Conservation (phyloP, 2,329 filamentous ascomycete species). For the Exophiala dermatitidis region DNA sequence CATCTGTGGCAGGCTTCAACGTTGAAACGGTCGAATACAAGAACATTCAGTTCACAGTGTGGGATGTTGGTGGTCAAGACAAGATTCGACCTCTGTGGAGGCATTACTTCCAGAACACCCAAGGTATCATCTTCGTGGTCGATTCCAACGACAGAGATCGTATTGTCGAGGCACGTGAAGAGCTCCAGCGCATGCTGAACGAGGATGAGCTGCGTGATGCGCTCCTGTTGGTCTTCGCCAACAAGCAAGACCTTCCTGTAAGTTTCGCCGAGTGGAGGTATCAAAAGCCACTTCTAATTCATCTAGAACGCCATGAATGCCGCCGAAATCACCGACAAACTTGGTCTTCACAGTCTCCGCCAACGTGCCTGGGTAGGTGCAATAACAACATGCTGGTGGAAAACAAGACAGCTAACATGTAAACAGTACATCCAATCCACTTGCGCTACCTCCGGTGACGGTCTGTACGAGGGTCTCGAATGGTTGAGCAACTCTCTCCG, state of each 20-base stretch:
- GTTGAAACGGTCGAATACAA: slow-evolving; percentile 99
- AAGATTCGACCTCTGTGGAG: slow-evolving; percentile 99
- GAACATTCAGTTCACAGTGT: slow-evolving; percentile 99
- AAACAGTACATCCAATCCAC: slow-evolving; percentile 95
- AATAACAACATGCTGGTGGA: neutral
- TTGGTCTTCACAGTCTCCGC: slow-evolving; percentile 97
- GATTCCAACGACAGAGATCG: slow-evolving; percentile 98
- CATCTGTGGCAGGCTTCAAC: slow-evolving; percentile 71
- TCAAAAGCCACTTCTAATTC: slow-evolving; percentile 1
- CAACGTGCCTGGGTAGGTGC: slow-evolving; percentile 91
- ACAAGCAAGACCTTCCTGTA: slow-evolving; percentile 99
- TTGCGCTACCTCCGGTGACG: slow-evolving; percentile 96
- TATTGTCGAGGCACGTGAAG: slow-evolving; percentile 92
- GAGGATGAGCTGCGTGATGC: slow-evolving; percentile 98
- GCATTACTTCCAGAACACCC: slow-evolving; percentile 99
- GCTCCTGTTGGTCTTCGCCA: slow-evolving; percentile 93
- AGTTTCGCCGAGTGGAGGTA: slow-evolving; percentile 36
- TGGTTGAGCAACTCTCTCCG: slow-evolving; percentile 79
- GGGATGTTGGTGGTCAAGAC: slow-evolving; percentile 99
- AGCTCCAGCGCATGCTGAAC: slow-evolving; percentile 97
- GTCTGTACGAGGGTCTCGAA: slow-evolving; percentile 98
- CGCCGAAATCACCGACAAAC: slow-evolving; percentile 99
- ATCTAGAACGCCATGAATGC: slow-evolving; percentile 98
- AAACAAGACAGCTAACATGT: slow-evolving; percentile 26
- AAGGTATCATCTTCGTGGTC: slow-evolving; percentile 99